Conservation (phyloP, 2,329 filamentous ascomycete species). For the Penicillium janthinellum region DNA sequence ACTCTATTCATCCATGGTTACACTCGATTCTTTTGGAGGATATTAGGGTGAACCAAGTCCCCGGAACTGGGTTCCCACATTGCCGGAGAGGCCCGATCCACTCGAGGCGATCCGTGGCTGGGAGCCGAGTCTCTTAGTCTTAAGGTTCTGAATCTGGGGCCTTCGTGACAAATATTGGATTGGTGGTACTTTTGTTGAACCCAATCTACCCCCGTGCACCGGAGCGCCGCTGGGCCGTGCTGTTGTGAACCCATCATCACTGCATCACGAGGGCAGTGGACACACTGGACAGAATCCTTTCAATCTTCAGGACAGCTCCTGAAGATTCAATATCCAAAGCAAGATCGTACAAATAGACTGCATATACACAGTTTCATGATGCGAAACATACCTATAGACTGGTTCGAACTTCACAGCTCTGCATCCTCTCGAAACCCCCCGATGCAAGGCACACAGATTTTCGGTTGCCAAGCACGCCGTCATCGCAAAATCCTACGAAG, state of each 20-base stretch:
- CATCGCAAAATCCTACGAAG: neutral
- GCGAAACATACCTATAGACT: neutral
- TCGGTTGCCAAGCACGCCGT: neutral
- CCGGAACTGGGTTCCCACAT: constrained; percentile 8
- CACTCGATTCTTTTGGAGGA: no score
- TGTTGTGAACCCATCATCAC: neutral
- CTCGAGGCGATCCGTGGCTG: constrained; percentile 12
- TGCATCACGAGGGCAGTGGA: neutral
- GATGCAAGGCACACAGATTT: neutral
- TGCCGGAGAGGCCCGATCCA: constrained; percentile 19
- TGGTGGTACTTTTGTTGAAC: neutral
- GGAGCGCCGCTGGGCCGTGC: neutral
- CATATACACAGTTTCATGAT: neutral
- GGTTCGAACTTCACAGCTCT: neutral
- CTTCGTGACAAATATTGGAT: constrained; percentile 2
- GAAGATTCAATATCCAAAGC: neutral
- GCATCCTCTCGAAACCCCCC: neutral
- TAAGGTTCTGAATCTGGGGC: neutral
- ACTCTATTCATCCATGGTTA: no score
- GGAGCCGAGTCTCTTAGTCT: neutral
- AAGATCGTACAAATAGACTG: neutral
- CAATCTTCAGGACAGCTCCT: neutral
- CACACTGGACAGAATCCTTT: no score
- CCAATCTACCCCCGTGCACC: neutral
- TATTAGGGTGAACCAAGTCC: constrained; percentile 1